Evolutionary conservation across 2,329 filamentous ascomycete genomes (phyloP).

Genomic region (Cryphonectria nitschkei): DNA sequence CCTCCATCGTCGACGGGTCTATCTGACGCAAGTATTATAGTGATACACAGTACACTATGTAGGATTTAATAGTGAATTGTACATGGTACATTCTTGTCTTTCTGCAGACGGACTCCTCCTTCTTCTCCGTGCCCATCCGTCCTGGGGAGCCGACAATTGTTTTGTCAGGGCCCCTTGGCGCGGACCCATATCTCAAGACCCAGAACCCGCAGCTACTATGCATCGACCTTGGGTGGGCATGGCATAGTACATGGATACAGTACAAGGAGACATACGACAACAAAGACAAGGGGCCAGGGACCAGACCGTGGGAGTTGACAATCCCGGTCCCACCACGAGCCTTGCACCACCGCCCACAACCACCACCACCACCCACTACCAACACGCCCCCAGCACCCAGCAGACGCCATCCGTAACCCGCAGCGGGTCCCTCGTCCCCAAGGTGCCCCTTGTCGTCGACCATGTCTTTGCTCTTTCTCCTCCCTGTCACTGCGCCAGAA

Average conservation of each 20-base stretch:
- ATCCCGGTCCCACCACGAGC: slow-evolving; percentile 29
- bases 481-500: slow-evolving; percentile 1
- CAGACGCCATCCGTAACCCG: slow-evolving; percentile 27
- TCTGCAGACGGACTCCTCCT: not conserved
- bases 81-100: not conserved
- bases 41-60: not conserved
- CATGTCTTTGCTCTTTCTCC: not conserved
- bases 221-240: not conserved
- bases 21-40: not conserved
- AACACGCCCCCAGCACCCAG: slow-evolving; percentile 16
- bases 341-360: slow-evolving; percentile 16
- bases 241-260: not conserved
- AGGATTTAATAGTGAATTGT: not conserved
- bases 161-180: not conserved
- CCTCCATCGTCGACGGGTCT: not conserved
- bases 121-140: not conserved
- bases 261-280: slow-evolving; percentile 4
- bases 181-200: slow-evolving; percentile 5
- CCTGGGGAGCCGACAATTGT: not conserved
- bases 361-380: not conserved
- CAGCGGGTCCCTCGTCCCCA: slow-evolving; percentile 22
- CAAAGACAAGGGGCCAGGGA: not conserved
- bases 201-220: not conserved
- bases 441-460: slow-evolving; percentile 22
- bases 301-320: slow-evolving; percentile 13